Percentiles rank a stretch among this genome's conserved stretches.
Evolutionary conservation across 2,329 filamentous ascomycete species (phyloP).

Genomic region (Xylariaceae sp.): DNA sequence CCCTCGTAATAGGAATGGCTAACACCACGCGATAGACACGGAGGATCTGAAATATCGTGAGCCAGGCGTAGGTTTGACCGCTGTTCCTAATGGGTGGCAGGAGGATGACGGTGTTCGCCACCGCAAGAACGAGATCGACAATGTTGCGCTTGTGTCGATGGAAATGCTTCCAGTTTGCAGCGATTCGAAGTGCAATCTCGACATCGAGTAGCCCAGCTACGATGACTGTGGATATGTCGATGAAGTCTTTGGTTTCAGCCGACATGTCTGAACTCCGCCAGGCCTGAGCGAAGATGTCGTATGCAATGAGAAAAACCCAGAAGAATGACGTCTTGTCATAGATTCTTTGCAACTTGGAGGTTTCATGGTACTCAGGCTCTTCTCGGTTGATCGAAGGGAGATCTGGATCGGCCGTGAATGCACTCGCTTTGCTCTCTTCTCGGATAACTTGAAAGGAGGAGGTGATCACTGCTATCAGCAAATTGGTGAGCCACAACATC

Average conservation of each 20-base stretch:
- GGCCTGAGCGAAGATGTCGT: constrained; percentile 73
- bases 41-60: constrained; percentile 89
- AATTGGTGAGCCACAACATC: constrained; percentile 93
- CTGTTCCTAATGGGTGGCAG: constrained; percentile 72
- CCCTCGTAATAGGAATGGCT: constrained; percentile 78
- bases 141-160: constrained; percentile 68
- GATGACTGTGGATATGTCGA: constrained; percentile 65
- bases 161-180: constrained; percentile 75
- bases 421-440: constrained; percentile 90
- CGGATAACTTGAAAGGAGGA: constrained; percentile 97
- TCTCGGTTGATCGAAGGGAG: constrained; percentile 33
- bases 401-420: constrained; percentile 74
- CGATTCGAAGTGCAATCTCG: constrained; percentile 77
- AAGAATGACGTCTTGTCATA: constrained; percentile 70
- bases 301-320: constrained; percentile 77
- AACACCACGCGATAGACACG: constrained; percentile 88
- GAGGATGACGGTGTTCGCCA: constrained; percentile 80
- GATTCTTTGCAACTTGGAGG: constrained; percentile 56
- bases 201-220: constrained; percentile 73
- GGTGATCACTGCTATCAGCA: constrained; percentile 93
- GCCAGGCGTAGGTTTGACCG: constrained; percentile 72
- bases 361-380: constrained; percentile 39
- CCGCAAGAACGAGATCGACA: constrained; percentile 71
- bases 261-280: constrained; percentile 74
- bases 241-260: constrained; percentile 52